Base-by-base conservation (phyloP, 768 basidiomycete genomes). In the Suillus placidus region DNA sequence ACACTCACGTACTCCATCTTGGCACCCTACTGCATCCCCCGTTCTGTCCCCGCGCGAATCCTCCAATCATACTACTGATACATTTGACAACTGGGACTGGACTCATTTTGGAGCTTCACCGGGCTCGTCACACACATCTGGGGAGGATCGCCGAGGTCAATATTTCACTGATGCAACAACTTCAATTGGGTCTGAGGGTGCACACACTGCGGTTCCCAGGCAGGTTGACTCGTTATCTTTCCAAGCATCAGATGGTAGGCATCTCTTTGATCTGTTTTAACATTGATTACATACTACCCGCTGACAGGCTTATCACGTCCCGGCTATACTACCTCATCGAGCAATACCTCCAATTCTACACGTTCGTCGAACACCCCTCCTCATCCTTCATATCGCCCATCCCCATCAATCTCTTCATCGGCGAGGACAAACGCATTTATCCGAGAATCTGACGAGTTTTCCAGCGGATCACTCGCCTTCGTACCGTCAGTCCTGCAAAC, bases 1-100 rank as follows among this genome's bases (percentile, higher is more conserved):
- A 42, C 76, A 77, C 57, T 72, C 77, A 16, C 72, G 74, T 54
- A 67, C 71, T 16, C 67, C 69, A 20, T 60, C 64, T 34, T 68
- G 66, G 74, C 67, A 54, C 61, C 68, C 4, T 70, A 71, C 73
- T 66, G 71, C 67, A 52, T 71, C 77, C 43, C 57, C 77, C 30
- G 64, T 71, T 67, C 68, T 70, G 65, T 75, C 76, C 60, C 71
- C 73, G 14, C 14, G 73, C 62, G 70, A 54, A 34, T 63, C 68
- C 58, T 69, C 76, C 40, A 65, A 64, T 30, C n/a, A 66, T 37
- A 55, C 55, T 37, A 32, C 61, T 32, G 65, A 66, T 20, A 26
- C 66, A 43, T 64, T 66, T 32, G 58, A 60, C 6, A 30, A 10
- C 18, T 60, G 58, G 58, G 58, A 60, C 12, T 60, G 58, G 58